Evolutionary conservation across 257 asterid genomes (phyloP).

Genomic region (Gentiana macrophylla): DNA sequence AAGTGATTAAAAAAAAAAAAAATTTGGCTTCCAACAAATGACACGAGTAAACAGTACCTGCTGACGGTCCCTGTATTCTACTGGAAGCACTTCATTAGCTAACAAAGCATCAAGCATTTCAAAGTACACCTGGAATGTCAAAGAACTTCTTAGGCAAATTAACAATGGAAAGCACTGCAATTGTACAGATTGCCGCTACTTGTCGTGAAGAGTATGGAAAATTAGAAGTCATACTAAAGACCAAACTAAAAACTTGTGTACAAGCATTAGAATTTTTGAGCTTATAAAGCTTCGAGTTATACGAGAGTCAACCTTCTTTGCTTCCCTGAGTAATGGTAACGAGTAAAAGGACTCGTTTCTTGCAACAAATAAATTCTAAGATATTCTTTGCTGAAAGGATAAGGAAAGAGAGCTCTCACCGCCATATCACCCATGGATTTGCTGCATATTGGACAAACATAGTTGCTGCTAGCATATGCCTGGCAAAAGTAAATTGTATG

Average conservation of each 20-base stretch:
- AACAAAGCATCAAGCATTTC: constrained; percentile 43
- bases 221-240: too few relatives aligned
- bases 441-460: constrained; percentile 38
- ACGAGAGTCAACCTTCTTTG: too few relatives aligned
- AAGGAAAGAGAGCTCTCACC: constrained; percentile 15
- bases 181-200: too few relatives aligned
- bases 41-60: constrained; percentile 18
- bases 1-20: background rate
- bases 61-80: constrained; percentile 28
- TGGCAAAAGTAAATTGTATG: constrained; percentile 3
- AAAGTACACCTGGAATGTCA: constrained; percentile 26
- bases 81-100: constrained; percentile 39
- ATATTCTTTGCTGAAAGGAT: background rate
- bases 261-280: too few relatives aligned
- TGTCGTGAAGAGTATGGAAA: too few relatives aligned
- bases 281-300: too few relatives aligned
- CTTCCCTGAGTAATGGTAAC: too few relatives aligned
- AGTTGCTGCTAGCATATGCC: constrained; percentile 39
- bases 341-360: too few relatives aligned
- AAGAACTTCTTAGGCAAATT: background rate
- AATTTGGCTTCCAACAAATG: too few relatives aligned
- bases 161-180: background rate
- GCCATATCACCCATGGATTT: constrained; percentile 47
- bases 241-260: too few relatives aligned
- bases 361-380: too few relatives aligned